Base-by-base conservation (phyloP, 192 early-diverging fungal species). In the Gaertneriomyces sp. region DNA sequence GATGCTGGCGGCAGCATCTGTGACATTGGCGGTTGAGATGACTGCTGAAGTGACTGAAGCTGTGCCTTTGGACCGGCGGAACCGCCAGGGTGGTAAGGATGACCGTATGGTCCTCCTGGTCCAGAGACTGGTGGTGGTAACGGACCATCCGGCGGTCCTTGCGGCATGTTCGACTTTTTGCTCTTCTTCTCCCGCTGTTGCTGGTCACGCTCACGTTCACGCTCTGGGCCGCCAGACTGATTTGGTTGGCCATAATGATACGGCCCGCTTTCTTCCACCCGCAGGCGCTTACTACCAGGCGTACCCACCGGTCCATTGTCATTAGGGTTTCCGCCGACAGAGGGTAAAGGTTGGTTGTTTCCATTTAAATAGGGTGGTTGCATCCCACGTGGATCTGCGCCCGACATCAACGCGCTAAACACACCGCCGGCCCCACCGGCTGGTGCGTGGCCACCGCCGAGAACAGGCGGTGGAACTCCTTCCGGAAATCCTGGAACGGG, bases 401-500 rank as follows among this genome's bases (percentile, higher is more conserved):
- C 33, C 10, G 57, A 60, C 75, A 76, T 76, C 41, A 76, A 66
- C 5, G 75, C 71, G 49, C 70, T 57, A 53, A 76, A 76, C 12
- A 70, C 75, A 20, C 71, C 63, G 39, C 65, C 63, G 6, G 59
- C 61, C 16, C 57, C 58, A 39, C 54, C 39, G 10, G 57, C 10
- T 12, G 19, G 11, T 17, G 54, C 67, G 39, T 69, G 66, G 6
- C 82, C 79, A 40, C 84, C 84, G 33, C 84, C 87, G 16, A 88
- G 82, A 43, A 79, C 80, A 33, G 88, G 87, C 54, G 85, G 86
- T 19, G 85, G 83, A 8, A 80, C 69, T 61, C 78, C 82, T 44
- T 73, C 72, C 45, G 79, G 81, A 16, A 77, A 74, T 58, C 80
- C 72, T 45, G 82, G 74, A 70, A 80, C 56, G 69, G 80, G 54